Evolutionary conservation across 306 rosid genomes (phyloP), one percentile per base, ranked within the genome.

Genomic region (Cicer bijugum): DNA sequence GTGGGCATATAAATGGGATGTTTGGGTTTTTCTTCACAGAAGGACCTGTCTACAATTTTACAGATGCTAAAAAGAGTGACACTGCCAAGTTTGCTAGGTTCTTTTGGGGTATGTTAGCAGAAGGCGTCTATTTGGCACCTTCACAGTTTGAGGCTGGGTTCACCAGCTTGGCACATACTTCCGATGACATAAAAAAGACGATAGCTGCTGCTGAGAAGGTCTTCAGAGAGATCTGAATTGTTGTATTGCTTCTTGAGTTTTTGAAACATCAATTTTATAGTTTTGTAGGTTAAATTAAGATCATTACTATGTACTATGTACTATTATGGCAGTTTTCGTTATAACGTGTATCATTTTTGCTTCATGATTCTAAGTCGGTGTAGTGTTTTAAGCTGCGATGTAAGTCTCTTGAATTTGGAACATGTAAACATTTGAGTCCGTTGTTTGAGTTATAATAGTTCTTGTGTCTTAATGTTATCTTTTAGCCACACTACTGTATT

Each of bases 141-240:
- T 90, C 96, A 10, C 97, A 91, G 85, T 95, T 91, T 75, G 99
- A 95, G 83, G 97, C 97, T 67, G 99, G 99, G 28, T 90, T 91
- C 79, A 95, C 99, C 43, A 95, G 97, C 83, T 87, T 95, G 88
- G 97, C 99, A 1, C 99, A 88, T 73, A 74, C 90, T 68, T 64
- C 89, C 19, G 92, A 86, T 43, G 99, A 94, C 82, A 88, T 94
- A 9, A 85, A 91, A 64, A 86, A 87, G 56, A 94, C 99, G 0
- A 88, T 91, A 72, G 97, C 97, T 5, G 99, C 99, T 16, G 97
- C 97, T 2, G 99, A 94, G 84, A 91, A 69, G 78, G 97, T 94
- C 75, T 85, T 91, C 17, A 76, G 77, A 87, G 85, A 85, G 84
- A 88, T 88, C 17, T 94, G 85, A 84, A 9, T 33, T 63, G 78